A percentile compares a stretch with the other conserved stretches of the same genome.
Evolutionary conservation across 2,329 filamentous ascomycete genomes (phyloP).

Genomic region (Aspergillus piperis): DNA sequence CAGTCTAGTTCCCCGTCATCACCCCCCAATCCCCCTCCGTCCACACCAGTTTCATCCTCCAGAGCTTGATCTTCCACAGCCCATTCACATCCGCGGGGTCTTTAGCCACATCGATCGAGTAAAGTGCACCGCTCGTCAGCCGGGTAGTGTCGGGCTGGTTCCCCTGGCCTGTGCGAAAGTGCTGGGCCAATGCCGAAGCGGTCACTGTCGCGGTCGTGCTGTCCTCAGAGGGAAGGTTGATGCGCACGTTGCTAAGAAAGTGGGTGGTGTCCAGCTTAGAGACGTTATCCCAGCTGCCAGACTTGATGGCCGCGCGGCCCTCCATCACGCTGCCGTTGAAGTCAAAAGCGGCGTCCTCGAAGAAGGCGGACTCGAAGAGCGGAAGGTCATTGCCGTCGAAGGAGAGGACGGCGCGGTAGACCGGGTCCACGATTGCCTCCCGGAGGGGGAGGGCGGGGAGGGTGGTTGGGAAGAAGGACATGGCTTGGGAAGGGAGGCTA

Average conservation of each 20-base stretch:
- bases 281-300: conserved; percentile 23
- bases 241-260: conserved; percentile 20
- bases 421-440: conserved; percentile 36
- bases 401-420: conserved; percentile 30
- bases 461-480: no score
- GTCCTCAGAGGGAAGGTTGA: no score
- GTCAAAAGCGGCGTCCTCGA: conserved; percentile 21
- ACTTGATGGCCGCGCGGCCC: conserved; percentile 23
- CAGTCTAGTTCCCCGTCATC: background rate
- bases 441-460: conserved; percentile 23
- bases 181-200: conserved; percentile 10
- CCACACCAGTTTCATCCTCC: conserved; percentile 35
- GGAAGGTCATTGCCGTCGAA: conserved; percentile 30
- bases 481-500: no score
- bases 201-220: no score
- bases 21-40: conserved; percentile 21
- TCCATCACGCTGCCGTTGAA: conserved; percentile 23
- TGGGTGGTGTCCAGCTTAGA: conserved; percentile 33
- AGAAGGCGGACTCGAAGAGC: conserved; percentile 35
- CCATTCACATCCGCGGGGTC: conserved; percentile 16
- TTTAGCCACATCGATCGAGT: conserved; percentile 31
- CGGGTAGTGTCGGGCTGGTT: conserved; percentile 22
- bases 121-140: conserved; percentile 29
- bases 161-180: conserved; percentile 28
- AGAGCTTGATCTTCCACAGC: conserved; percentile 40